These are phyloP conservation scores for Galerina marginata DNA, from an alignment of 768 basidiomycete genomes.

Conservation along the genomic window DNA sequence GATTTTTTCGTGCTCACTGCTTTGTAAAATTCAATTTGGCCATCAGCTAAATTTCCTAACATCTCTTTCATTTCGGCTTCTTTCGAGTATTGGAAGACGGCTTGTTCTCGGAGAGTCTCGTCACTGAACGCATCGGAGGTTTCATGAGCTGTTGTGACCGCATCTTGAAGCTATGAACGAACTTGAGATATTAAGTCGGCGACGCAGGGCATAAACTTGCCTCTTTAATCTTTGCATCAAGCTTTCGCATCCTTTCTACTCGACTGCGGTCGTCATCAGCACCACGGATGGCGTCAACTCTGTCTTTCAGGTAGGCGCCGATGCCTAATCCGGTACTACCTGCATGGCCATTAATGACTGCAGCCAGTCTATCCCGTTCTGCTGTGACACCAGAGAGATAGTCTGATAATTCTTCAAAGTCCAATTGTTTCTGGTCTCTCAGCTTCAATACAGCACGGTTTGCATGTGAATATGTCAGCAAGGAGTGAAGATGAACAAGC, in stretches of 20 bases:
- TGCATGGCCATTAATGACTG: conserved; percentile 87
- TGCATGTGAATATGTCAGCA: conserved; percentile 91
- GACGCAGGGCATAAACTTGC: conserved; percentile 42
- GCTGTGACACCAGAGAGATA: conserved; percentile 92
- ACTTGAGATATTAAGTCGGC: conserved; percentile 10
- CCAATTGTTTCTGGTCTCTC: conserved; percentile 97
- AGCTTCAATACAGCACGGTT: conserved; percentile 94
- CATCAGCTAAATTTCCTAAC: conserved; percentile 86
- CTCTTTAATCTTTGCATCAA: conserved; percentile 96
- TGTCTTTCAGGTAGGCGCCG: conserved; percentile 89
- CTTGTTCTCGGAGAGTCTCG: conserved; percentile 90
- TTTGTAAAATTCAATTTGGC: conserved; percentile 94
- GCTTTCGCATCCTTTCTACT: conserved; percentile 91
- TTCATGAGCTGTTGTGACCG: conserved; percentile 92
- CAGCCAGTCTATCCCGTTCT: conserved; percentile 92
- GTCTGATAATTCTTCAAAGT: conserved; percentile 96
- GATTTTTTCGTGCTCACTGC: conserved; percentile 49
- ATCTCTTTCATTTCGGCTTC: conserved; percentile 98
- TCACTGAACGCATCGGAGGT: conserved; percentile 97
- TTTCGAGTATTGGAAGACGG: conserved; percentile 88
- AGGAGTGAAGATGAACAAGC: conserved; percentile 86
- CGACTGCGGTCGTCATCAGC: conserved; percentile 92
- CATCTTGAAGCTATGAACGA: conserved; percentile 82
- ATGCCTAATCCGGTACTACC: conserved; percentile 85
- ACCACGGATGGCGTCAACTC: conserved; percentile 89